Evolutionary conservation across 257 asterid genomes (phyloP).

Genomic region (Nicotiana noctiflora): DNA sequence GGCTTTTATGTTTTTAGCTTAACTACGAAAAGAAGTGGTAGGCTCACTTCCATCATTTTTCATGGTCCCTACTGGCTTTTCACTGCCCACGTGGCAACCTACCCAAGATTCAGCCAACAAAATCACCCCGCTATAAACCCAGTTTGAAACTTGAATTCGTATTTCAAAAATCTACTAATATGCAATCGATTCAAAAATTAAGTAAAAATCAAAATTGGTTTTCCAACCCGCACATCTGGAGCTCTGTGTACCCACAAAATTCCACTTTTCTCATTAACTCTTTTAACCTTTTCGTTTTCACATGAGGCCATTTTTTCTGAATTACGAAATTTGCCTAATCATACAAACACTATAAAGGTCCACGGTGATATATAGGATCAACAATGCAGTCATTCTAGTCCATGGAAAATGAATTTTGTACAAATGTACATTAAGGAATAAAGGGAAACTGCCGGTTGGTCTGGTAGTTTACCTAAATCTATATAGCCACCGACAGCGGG

Average conservation of each 20-base stretch:
- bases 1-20: neutral
- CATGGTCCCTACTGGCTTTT: neutral
- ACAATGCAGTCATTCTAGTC: neutral
- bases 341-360: neutral
- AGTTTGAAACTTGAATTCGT: neutral
- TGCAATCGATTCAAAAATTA: neutral
- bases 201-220: neutral
- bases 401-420: neutral
- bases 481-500: neutral
- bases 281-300: too few relatives aligned
- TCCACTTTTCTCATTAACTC: neutral
- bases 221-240: neutral
- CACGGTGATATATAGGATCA: neutral
- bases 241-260: neutral
- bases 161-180: neutral
- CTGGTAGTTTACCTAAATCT: neutral
- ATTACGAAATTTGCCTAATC: neutral
- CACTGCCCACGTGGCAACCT: neutral
- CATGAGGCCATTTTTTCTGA: neutral
- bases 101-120: neutral
- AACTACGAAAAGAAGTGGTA: neutral
- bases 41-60: neutral
- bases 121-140: neutral
- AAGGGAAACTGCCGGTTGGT: neutral
- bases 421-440: neutral